Percentiles rank a stretch among this genome's conserved stretches.
These are phyloP conservation scores for Erythrophleum ivorense DNA, from an alignment of 331 rosid species.

Conservation along the genomic window DNA sequence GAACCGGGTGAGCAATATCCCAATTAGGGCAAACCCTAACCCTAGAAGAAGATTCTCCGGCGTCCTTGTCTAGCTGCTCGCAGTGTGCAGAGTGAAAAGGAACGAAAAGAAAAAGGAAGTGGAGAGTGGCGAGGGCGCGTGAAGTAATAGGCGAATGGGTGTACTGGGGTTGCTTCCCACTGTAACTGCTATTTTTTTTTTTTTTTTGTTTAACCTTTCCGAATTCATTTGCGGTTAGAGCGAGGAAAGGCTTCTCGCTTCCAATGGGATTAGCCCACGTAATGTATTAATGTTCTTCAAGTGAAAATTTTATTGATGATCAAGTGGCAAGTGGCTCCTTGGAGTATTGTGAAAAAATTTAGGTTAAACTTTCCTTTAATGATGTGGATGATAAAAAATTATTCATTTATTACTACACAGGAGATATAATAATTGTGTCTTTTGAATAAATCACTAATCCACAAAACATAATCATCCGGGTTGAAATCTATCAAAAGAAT, in stretches of 20 bases:
- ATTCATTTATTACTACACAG: too few relatives aligned
- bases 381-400: background rate
- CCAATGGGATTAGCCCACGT: background rate
- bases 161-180: background rate
- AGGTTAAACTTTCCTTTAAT: background rate
- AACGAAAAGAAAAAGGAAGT: conserved; percentile 15
- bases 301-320: background rate
- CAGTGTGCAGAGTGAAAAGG: conserved; percentile 31
- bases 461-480: too few relatives aligned
- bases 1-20: background rate
- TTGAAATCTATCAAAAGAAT: too few relatives aligned
- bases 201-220: background rate
- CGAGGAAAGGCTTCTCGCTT: background rate
- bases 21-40: conserved; percentile 49
- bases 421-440: too few relatives aligned
- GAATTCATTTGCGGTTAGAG: background rate
- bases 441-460: too few relatives aligned
- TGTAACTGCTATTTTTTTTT: background rate
- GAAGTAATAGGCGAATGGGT: background rate
- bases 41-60: conserved; percentile 36
- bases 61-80: conserved; percentile 28
- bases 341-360: background rate
- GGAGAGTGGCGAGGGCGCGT: conserved; percentile 39
- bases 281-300: background rate
- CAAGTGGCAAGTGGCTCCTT: background rate